Evolutionary conservation across 192 early-diverging fungal species (phyloP).

Genomic region (Powellomyces hirtus): DNA sequence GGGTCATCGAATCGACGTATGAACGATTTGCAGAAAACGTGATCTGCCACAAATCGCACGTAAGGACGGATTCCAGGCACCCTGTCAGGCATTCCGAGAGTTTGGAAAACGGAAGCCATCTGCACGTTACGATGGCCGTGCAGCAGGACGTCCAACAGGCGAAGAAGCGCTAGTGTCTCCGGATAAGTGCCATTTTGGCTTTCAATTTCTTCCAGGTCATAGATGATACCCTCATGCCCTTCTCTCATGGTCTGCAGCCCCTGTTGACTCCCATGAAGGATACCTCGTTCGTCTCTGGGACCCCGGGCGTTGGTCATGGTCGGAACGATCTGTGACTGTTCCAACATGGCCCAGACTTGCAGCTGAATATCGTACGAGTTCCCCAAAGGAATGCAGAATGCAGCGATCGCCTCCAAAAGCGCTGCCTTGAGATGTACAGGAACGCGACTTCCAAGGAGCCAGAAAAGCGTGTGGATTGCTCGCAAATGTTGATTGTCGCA

Average conservation of each 20-base stretch:
- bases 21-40: slow-evolving; percentile 76
- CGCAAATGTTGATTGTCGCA: slow-evolving; percentile 67
- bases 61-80: slow-evolving; percentile 72
- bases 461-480: slow-evolving; percentile 71
- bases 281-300: slow-evolving; percentile 1
- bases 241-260: neutral
- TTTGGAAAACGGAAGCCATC: slow-evolving; percentile 49
- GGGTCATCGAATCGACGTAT: slow-evolving; percentile 62
- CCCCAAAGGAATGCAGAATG: slow-evolving; percentile 69
- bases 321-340: slow-evolving; percentile 67
- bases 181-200: slow-evolving; percentile 74
- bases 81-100: slow-evolving; percentile 67
- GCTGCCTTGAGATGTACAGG: slow-evolving; percentile 78
- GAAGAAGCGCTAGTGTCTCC: slow-evolving; percentile 81
- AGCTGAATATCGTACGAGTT: slow-evolving; percentile 57
- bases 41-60: slow-evolving; percentile 79
- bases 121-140: slow-evolving; percentile 27
- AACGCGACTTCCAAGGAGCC: slow-evolving; percentile 75
- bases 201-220: slow-evolving; percentile 84
- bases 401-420: slow-evolving; percentile 73
- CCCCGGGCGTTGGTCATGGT: slow-evolving; percentile 32
- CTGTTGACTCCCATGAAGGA: slow-evolving; percentile 10
- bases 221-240: slow-evolving; percentile 54
- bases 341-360: slow-evolving; percentile 78
- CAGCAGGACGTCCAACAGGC: slow-evolving; percentile 66